phyloP scores from a whole-genome alignment of 768 basidiomycete genomes.

The Suillus luteus region DNA sequence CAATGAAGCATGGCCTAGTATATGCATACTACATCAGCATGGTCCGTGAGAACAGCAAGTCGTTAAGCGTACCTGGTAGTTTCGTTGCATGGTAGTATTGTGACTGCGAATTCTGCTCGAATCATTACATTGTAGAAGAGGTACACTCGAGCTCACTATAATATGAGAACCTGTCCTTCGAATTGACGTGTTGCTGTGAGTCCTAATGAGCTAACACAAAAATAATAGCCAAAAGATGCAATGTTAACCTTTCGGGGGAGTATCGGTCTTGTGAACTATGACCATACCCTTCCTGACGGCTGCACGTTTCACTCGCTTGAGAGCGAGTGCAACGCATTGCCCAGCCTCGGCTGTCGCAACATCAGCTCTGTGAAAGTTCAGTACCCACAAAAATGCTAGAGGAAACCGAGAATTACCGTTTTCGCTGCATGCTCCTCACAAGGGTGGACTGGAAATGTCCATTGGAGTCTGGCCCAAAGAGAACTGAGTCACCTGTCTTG shows the following conservation, averaged over 20 bases:
- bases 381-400: conserved; percentile 3
- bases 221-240: background rate
- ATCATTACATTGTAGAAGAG: background rate
- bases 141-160: conserved; percentile 63
- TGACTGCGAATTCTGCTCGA: conserved; percentile 49
- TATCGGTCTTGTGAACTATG: conserved; percentile 77
- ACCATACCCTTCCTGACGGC: conserved; percentile 96
- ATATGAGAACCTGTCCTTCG: conserved; percentile 90
- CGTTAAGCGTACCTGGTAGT: conserved; percentile 71
- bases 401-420: conserved; percentile 54
- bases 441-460: conserved; percentile 82
- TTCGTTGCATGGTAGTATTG: conserved; percentile 89
- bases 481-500: conserved; percentile 77
- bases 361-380: conserved; percentile 55
- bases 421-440: conserved; percentile 93
- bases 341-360: conserved; percentile 90
- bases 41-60: background rate
- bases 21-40: conserved; percentile 3
- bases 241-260: conserved; percentile 67
- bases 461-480: conserved; percentile 91
- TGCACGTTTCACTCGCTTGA: conserved; percentile 83
- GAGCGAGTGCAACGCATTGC: conserved; percentile 90
- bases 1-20: conserved; percentile 88
- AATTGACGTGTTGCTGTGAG: conserved; percentile 74
- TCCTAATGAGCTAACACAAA: background rate